Conservation (phyloP, 768 basidiomycete species). For the Leucocoprinus leucothites region DNA sequence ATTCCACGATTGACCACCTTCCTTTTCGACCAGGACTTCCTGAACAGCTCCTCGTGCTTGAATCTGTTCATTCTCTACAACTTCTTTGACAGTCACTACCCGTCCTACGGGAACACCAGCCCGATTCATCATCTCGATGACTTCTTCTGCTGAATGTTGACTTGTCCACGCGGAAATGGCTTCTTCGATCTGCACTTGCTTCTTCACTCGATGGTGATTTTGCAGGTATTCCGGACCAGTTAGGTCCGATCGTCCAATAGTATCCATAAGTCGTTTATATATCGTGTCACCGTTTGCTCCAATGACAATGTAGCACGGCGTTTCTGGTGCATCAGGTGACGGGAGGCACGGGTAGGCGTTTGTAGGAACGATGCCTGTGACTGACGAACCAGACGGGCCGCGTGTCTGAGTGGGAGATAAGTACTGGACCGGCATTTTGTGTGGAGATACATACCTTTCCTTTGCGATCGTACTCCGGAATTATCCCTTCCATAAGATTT, state of each 20-base stretch:
- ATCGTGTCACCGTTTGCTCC: conserved; percentile 72
- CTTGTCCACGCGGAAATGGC: conserved; percentile 64
- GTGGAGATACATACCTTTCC: conserved; percentile 43
- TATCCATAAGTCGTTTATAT: conserved; percentile 63
- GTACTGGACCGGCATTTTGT: background rate
- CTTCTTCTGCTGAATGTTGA: conserved; percentile 47
- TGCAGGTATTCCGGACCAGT: conserved; percentile 49
- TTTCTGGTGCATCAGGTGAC: conserved; percentile 28
- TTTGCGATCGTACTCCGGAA: conserved; percentile 73
- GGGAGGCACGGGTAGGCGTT: conserved; percentile 71
- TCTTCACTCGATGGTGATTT: conserved; percentile 60
- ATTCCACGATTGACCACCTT: conserved; percentile 40
- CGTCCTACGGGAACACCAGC: conserved; percentile 64
- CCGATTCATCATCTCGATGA: conserved; percentile 42
- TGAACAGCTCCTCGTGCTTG: conserved; percentile 52
- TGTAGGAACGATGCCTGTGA: conserved; percentile 74
- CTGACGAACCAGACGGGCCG: conserved; percentile 70
- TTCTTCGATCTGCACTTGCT: conserved; percentile 61
- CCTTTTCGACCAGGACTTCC: conserved; percentile 50
- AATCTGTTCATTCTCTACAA: conserved; percentile 56
- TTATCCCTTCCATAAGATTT: conserved; percentile 75
- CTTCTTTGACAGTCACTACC: conserved; percentile 60
- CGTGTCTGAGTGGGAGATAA: conserved; percentile 42
- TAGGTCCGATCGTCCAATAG: conserved; percentile 58
- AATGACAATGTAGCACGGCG: conserved; percentile 61